Evolutionary conservation across 73 alveolate genomes (phyloP).

Genomic region (Stentor coeruleus): DNA sequence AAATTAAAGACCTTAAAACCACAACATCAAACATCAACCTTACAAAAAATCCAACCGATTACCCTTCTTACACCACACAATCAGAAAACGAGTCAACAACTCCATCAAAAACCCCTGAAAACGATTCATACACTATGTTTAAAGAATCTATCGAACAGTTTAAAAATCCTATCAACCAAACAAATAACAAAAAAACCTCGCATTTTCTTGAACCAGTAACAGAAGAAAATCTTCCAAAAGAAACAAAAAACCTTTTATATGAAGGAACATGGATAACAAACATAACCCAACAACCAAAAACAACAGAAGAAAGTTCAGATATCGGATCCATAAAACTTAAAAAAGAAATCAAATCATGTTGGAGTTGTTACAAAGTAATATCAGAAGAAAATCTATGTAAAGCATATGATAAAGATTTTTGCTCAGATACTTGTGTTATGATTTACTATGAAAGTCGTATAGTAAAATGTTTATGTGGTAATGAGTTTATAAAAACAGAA

Average conservation of each 20-base stretch:
- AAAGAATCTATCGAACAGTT: too few relatives aligned
- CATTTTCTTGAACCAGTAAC: constrained; percentile 20
- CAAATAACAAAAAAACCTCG: too few relatives aligned
- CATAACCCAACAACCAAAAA: not conserved
- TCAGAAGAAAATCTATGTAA: not conserved
- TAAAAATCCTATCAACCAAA: too few relatives aligned
- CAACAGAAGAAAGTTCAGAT: not conserved
- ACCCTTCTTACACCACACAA: too few relatives aligned
- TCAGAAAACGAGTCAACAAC: too few relatives aligned
- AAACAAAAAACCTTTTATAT: not conserved
- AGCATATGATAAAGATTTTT: not conserved
- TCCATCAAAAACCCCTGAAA: too few relatives aligned
- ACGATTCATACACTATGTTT: too few relatives aligned
- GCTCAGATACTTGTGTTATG: not conserved
- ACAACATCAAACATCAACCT: not conserved
- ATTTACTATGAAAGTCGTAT: not conserved
- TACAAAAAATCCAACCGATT: constrained; percentile 9
- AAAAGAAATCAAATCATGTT: constrained; percentile 5
- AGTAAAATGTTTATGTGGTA: not conserved
- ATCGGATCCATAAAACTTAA: not conserved
- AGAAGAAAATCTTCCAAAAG: constrained; percentile 2
- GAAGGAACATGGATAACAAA: not conserved
- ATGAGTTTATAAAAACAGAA: not conserved
- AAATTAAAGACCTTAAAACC: too few relatives aligned
- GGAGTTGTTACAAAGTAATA: constrained; percentile 2